Base-by-base conservation (phyloP, 2,329 filamentous ascomycete species). In the Chaetomium globosum region DNA sequence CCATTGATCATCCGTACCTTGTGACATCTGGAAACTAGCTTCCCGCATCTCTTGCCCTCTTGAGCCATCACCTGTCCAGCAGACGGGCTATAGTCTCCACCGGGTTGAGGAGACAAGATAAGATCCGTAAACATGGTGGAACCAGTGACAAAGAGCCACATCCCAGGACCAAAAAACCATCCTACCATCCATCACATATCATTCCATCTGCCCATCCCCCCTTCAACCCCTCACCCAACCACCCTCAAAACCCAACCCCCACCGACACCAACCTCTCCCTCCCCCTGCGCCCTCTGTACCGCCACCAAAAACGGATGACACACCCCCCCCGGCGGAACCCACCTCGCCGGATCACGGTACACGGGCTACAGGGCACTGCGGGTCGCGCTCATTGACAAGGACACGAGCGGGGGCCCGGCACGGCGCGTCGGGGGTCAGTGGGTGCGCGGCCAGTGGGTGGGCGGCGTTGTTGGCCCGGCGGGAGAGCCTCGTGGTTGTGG, bases 331-430 rank as follows among this genome's bases (percentile, higher is more conserved):
- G 5, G n/a, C 31, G 23, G 12, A 2, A 26, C 10, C 3, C 12
- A 30, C 31, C 23, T 21, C 4, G 48, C 39, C 21, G 48, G 58
- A 13, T 61, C 58, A n/a, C 53, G 58, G 49, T 61, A 61, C 12
- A 39, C n/a, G 3, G 28, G 16, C 58, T 53, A 48, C 12, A 48
- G 48, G 1, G 10, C 53, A 13, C 10, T 21, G 46, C 31, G 58
- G 58, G 58, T 52, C 58, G 1, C 1, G 8, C 43, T 12, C 16
- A 49, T 53, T 43, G 12, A 7, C 10, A n/a, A 53, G 16, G 33
- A 53, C 43, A 16, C 58, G 58, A 3, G 49, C 33, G n/a, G n/a
- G n/a, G n/a, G n/a, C 59, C 59, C 23, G 59, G 59, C 13, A n/a
- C n/a, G 31, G 31, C 13, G 33, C 59, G 23, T 28, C 13, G 16